phyloP scores from a whole-genome alignment of 2,329 filamentous ascomycete genomes.

The Stagonosporopsis rhizophila region DNA sequence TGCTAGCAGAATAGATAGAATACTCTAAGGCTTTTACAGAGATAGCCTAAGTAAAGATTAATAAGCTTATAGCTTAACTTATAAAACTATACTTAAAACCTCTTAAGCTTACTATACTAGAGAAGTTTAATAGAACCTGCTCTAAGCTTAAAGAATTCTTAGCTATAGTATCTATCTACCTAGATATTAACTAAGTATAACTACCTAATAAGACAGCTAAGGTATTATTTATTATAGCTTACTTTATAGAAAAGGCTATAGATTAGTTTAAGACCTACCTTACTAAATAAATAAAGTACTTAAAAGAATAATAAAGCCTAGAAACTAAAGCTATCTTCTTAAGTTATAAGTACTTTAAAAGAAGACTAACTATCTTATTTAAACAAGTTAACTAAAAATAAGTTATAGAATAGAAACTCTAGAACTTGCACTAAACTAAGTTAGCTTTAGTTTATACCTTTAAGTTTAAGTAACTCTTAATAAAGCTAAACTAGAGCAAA shows the following conservation, averaged over 20 bases:
- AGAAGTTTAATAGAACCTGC: background rate
- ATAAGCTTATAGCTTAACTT: background rate
- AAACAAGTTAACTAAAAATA: background rate
- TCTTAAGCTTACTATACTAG: background rate
- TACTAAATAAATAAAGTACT: background rate
- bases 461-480: background rate
- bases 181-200: background rate
- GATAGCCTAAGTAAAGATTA: background rate
- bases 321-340: background rate
- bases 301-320: background rate
- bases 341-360: too few relatives aligned
- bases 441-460: background rate
- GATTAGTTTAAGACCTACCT: conserved; percentile 1
- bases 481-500: background rate
- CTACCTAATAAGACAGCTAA: too few relatives aligned
- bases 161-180: background rate
- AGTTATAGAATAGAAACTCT: background rate
- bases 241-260: too few relatives aligned
- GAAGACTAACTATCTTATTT: background rate
- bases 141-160: background rate
- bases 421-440: background rate
- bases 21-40: background rate
- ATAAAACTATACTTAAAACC: background rate
- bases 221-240: too few relatives aligned
- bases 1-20: background rate